Conservation (phyloP, 2,329 filamentous ascomycete species). For the Fusarium albidum region DNA sequence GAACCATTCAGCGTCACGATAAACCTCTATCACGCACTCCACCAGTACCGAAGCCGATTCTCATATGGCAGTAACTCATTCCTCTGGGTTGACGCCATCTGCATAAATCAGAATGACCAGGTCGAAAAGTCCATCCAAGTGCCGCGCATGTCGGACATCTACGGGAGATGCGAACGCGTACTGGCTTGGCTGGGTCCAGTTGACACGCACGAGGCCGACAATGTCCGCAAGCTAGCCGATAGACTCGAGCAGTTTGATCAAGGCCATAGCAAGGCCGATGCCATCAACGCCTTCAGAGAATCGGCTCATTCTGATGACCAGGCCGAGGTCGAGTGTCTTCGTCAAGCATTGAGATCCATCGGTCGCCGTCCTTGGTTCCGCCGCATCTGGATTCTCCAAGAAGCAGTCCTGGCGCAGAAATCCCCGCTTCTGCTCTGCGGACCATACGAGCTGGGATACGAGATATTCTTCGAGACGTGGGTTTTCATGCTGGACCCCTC, state of each 20-base stretch:
- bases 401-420: slow-evolving; percentile 6
- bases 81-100: slow-evolving; percentile 20
- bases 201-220: fast-evolving
- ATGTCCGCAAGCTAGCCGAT: background rate
- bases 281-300: background rate
- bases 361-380: slow-evolving; percentile 20
- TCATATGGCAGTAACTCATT: fast-evolving
- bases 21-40: slow-evolving; percentile 8
- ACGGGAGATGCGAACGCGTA: slow-evolving; percentile 17
- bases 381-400: slow-evolving; percentile 24
- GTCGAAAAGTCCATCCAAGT: slow-evolving; percentile 16
- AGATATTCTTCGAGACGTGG: slow-evolving; percentile 18
- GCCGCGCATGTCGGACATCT: slow-evolving; percentile 24
- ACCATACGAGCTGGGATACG: background rate
- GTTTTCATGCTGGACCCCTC: slow-evolving; percentile 11
- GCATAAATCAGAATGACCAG: too few relatives aligned
- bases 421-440: slow-evolving; percentile 1
- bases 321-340: background rate
- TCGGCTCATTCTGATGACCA: fast-evolving
- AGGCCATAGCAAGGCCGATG: fast-evolving
- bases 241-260: background rate
- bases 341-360: background rate
- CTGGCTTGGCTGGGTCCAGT: slow-evolving; percentile 15
- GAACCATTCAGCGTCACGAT: slow-evolving; percentile 5
- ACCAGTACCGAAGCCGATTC: background rate